Base-by-base conservation (phyloP, 768 basidiomycete genomes). In the Boletus tylopilopsis region DNA sequence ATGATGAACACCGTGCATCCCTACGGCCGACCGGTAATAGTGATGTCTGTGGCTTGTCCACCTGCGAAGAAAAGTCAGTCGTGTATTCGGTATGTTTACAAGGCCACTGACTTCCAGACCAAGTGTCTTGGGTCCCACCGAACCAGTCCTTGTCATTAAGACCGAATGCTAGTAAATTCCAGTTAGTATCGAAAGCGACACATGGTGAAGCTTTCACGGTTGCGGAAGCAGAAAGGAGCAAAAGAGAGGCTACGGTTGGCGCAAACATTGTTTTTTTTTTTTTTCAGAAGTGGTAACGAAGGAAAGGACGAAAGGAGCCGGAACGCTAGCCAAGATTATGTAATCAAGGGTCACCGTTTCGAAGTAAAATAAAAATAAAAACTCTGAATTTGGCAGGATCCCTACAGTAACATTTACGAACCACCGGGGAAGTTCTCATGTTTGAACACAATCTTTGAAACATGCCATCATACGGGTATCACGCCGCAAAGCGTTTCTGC, bases 111-210 rank as follows among this genome's bases (percentile, higher is more conserved):
- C 73, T 71, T 73, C 76, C 73, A 54, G 72, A 64, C 91, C 91
- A 96, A 5, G 77, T 73, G 58, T 77, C 74, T 59, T 84, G 80
- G 4, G 80, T 71, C 12, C 92, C 90, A 42, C 88, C 83, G 57
- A 80, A 82, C 73, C 87, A 94, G 68, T 96, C 94, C 61, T 88
- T 85, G 50, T 82, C 85, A 48, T 84, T 80, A 53, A 90, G 79
- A 47, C 88, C 90, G 64, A 97, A 90, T 19, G 85, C 89, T 45
- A 90, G 81, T 45, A 97, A 77, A 67, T 94, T 91, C 82, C 85
- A 93, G 58, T 69, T 72, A 36, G 74, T 61, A 62, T 95, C 93
- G 63, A 94, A 94, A 19, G 85, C 78, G 33, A 92, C 73, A 64
- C 93, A 95, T 4, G 83, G 75, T 16, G 70, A 68, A 2, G 75